phyloP scores from a whole-genome alignment of 73 alveolate genomes.

The Paramecium octaurelia region DNA sequence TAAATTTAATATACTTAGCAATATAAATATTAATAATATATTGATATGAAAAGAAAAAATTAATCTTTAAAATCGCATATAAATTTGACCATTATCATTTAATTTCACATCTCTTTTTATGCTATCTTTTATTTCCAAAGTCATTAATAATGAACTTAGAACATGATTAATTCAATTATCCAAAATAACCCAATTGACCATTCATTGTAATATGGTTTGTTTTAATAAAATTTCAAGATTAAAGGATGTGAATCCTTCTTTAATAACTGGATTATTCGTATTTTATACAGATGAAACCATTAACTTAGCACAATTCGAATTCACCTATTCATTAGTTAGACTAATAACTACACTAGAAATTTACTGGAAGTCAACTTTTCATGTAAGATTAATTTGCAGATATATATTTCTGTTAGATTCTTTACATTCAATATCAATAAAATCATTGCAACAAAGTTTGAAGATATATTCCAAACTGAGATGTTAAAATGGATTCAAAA shows the following conservation, averaged over 20 bases:
- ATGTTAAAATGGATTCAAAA: conserved; percentile 10
- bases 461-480: neutral
- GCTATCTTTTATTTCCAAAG: neutral
- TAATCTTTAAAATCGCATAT: neutral
- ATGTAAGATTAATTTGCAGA: neutral
- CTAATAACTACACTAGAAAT: neutral
- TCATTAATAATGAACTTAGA: neutral
- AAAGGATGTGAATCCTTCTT: neutral
- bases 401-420: neutral
- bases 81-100: neutral
- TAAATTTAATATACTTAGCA: too few relatives aligned
- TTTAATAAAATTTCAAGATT: neutral
- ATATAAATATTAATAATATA: too few relatives aligned
- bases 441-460: conserved; percentile 23
- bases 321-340: neutral
- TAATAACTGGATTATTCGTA: neutral
- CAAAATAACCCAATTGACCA: neutral
- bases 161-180: neutral
- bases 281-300: conserved; percentile 6
- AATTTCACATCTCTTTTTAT: neutral
- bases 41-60: too few relatives aligned
- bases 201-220: neutral
- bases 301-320: neutral
- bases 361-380: neutral
- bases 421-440: neutral